Conservation (phyloP, 345 rosid species). For the Gossypium sturtianum region DNA sequence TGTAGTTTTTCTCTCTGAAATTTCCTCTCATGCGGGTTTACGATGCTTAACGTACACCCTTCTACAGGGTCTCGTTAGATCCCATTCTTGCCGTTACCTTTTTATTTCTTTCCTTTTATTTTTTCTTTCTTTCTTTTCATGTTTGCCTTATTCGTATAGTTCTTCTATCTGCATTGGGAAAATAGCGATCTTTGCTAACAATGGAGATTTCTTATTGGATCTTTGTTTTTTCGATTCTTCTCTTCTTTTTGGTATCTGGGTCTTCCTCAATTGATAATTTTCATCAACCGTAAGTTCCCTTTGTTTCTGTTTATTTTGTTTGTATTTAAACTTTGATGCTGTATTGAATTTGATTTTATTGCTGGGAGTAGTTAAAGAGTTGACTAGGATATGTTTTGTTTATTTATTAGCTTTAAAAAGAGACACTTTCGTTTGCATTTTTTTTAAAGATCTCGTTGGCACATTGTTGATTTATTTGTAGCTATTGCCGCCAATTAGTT, state of each 20-base stretch:
- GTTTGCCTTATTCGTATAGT: conserved; percentile 14
- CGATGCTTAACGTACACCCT: conserved; percentile 55
- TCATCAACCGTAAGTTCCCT: conserved; percentile 70
- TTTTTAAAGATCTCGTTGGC: conserved; percentile 13
- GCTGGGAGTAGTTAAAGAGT: not conserved
- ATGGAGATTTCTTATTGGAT: conserved; percentile 48
- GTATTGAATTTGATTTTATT: conserved; percentile 15
- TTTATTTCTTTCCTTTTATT: conserved; percentile 4
- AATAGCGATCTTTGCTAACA: conserved; percentile 25
- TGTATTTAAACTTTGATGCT: not conserved
- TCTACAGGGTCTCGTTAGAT: conserved; percentile 28
- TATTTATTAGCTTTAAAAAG: not conserved
- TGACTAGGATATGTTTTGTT: not conserved
- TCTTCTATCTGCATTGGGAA: conserved; percentile 24
- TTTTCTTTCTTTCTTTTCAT: conserved; percentile 24
- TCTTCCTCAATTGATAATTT: conserved; percentile 51
- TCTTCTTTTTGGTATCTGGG: conserved; percentile 41
- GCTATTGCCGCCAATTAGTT: conserved; percentile 1
- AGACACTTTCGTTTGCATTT: not conserved
- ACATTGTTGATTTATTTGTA: conserved; percentile 8
- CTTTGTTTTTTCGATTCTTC: conserved; percentile 29
- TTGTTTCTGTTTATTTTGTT: not conserved
- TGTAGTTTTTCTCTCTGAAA: not conserved
- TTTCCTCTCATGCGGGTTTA: conserved; percentile 22
- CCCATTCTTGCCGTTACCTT: conserved; percentile 25